A percentile compares a stretch with the other conserved stretches of the same genome.
phyloP scores from a whole-genome alignment of 169 alveolate genomes.

The Plasmodium knowlesi region DNA sequence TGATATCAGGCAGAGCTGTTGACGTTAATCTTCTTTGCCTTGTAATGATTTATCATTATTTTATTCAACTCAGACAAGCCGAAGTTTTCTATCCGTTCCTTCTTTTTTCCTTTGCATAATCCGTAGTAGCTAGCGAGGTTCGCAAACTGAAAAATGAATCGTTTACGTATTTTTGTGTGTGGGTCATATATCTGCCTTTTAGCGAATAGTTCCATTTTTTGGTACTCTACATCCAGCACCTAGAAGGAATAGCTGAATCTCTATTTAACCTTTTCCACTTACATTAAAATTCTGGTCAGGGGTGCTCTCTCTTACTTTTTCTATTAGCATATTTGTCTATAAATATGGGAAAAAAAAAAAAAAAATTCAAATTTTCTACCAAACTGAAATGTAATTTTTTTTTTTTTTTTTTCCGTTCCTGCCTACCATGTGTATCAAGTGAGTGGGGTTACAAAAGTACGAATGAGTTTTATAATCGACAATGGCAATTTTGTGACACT shows the following conservation, averaged over 20 bases:
- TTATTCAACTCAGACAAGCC: conserved; percentile 69
- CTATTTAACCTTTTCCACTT: not conserved
- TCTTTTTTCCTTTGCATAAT: conserved; percentile 12
- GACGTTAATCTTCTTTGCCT: conserved; percentile 64
- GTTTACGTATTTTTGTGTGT: not conserved
- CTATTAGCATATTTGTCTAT: conserved; percentile 40
- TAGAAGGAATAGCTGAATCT: not conserved
- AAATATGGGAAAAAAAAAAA: not conserved
- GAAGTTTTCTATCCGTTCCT: conserved; percentile 41
- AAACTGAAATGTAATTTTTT: not conserved
- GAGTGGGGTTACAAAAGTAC: conserved; percentile 65
- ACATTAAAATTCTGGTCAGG: conserved; percentile 63
- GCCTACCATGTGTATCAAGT: conserved; percentile 62
- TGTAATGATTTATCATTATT: conserved; percentile 72
- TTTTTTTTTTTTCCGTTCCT: not conserved
- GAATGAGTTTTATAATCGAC: conserved; percentile 71
- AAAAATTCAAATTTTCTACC: not conserved
- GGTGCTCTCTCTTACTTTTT: conserved; percentile 18
- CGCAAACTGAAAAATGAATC: conserved; percentile 33
- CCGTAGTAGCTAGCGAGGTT: conserved; percentile 48
- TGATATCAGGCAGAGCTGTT: conserved; percentile 15
- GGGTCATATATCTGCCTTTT: not conserved
- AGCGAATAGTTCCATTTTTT: not conserved
- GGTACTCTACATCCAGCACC: not conserved
- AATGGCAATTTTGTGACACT: conserved; percentile 49